phyloP scores from a whole-genome alignment of 83 land plant species.

The Thuja plicata region DNA sequence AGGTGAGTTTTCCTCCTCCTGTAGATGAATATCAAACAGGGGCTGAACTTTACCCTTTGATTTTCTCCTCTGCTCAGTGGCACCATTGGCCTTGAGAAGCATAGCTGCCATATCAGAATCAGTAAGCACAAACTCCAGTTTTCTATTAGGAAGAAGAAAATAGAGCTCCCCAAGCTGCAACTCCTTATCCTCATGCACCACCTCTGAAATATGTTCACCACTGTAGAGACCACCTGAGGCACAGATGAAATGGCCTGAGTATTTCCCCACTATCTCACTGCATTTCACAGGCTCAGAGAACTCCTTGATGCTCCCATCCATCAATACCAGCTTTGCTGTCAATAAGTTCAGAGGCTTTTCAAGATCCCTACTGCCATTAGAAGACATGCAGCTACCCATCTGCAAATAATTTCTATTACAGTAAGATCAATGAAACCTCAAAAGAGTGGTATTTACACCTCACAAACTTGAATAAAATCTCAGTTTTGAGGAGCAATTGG shows the following conservation, averaged over 20 bases:
- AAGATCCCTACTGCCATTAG: not conserved
- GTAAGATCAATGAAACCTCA: not conserved
- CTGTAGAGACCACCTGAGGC: not conserved
- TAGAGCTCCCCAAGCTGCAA: constrained; percentile 5
- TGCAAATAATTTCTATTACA: too few species aligned
- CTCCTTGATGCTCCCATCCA: not conserved
- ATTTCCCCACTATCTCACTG: not conserved
- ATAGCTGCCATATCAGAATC: not conserved
- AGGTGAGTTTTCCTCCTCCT: not conserved
- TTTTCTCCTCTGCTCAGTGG: not conserved
- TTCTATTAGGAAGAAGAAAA: not conserved
- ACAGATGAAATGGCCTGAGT: not conserved
- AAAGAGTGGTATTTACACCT: too few species aligned
- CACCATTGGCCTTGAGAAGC: not conserved
- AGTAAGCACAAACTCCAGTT: not conserved
- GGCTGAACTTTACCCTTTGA: not conserved
- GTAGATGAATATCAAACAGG: not conserved
- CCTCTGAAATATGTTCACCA: not conserved
- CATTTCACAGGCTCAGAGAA: not conserved
- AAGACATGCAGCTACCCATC: not conserved
- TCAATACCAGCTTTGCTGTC: not conserved
- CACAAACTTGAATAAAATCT: not conserved
- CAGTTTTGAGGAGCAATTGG: not conserved
- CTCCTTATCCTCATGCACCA: not conserved
- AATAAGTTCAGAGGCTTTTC: not conserved